Conservation (phyloP, 345 rosid genomes). For the Eucalyptus marginata region DNA sequence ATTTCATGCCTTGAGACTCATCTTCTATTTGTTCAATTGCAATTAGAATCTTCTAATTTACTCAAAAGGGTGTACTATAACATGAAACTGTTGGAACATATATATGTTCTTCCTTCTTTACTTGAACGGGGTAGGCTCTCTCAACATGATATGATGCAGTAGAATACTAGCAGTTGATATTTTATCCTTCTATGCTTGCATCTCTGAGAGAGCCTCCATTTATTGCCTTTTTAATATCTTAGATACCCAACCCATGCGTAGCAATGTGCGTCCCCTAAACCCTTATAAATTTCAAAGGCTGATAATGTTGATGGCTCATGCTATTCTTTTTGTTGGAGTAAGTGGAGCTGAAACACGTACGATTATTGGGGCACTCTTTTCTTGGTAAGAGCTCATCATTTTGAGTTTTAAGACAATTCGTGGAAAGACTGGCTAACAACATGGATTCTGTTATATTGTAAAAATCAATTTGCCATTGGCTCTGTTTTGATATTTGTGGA, state of each 20-base stretch:
- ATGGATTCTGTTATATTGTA: neutral
- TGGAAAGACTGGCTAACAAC: neutral
- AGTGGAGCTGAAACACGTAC: neutral
- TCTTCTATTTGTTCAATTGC: neutral
- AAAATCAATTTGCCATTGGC: neutral
- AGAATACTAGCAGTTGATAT: neutral
- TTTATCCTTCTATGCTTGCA: neutral
- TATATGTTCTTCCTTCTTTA: neutral
- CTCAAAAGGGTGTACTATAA: accelerated
- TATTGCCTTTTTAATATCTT: neutral
- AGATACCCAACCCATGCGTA: neutral
- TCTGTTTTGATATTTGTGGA: neutral
- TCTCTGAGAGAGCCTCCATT: neutral
- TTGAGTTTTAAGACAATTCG: neutral
- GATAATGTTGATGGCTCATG: neutral
- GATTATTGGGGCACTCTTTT: neutral
- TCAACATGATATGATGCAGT: neutral
- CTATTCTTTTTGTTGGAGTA: neutral
- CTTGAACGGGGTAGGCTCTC: constrained; percentile 16
- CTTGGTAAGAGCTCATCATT: neutral
- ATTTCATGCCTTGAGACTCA: neutral
- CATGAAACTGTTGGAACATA: neutral
- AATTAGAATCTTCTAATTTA: neutral
- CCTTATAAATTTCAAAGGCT: neutral
- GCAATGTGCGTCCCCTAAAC: no score